Conservation (phyloP, 2,329 filamentous ascomycete species). For the Colletotrichum ledebouriae region DNA sequence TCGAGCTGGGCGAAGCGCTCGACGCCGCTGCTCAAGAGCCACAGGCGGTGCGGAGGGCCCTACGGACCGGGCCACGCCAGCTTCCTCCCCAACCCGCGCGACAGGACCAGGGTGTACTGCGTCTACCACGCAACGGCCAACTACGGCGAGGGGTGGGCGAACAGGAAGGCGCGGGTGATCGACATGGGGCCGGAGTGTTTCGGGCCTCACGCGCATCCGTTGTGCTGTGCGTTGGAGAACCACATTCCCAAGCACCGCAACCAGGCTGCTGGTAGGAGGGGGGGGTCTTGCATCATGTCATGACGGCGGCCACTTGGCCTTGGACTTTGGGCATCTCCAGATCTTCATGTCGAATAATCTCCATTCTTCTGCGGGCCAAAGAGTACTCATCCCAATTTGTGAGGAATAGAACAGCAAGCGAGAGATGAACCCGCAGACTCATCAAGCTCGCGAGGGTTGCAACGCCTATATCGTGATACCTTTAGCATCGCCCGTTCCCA, state of each 20-base stretch:
- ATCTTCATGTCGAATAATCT: not conserved
- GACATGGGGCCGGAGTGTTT: constrained; percentile 41
- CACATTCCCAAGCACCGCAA: constrained; percentile 29
- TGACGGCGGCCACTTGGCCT: not conserved
- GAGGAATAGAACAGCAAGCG: too few relatives aligned
- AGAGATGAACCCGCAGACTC: too few relatives aligned
- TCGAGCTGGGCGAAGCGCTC: constrained; percentile 64
- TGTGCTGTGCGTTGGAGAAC: constrained; percentile 42
- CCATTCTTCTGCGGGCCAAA: too few relatives aligned
- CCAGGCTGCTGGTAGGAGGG: not conserved
- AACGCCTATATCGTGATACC: too few relatives aligned
- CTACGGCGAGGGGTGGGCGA: constrained; percentile 43
- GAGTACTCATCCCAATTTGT: too few relatives aligned
- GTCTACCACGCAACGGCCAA: constrained; percentile 68
- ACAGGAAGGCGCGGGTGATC: constrained; percentile 44
- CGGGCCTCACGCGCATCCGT: constrained; percentile 32
- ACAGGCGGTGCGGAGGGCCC: constrained; percentile 60
- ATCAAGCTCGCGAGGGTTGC: too few relatives aligned
- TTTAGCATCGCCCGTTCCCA: too few relatives aligned
- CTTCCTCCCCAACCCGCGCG: constrained; percentile 68
- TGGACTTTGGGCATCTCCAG: not conserved
- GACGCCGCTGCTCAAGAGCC: constrained; percentile 64
- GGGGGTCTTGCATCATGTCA: constrained; percentile 29
- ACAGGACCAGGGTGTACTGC: constrained; percentile 67
- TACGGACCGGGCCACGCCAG: constrained; percentile 70